These are phyloP conservation scores for Pseudozyma hubeiensis DNA, from an alignment of 1,284 basidiomycete species.

Conservation along the genomic window DNA sequence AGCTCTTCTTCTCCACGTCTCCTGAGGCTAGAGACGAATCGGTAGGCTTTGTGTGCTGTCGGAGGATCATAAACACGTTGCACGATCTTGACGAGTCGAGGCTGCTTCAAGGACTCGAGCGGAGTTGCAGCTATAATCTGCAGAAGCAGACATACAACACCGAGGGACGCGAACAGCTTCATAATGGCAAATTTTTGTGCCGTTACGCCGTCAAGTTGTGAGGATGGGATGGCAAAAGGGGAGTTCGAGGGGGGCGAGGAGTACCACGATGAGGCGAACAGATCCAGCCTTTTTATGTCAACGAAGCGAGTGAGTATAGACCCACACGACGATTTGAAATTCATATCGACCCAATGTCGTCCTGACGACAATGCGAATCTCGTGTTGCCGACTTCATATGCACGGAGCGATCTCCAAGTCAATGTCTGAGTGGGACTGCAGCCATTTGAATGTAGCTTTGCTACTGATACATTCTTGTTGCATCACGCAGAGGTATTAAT, in stretches of 20 bases:
- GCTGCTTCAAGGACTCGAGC: not conserved
- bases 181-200: conserved; percentile 2
- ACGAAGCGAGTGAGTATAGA: too few relatives aligned
- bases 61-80: not conserved
- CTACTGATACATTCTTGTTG: too few relatives aligned
- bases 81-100: conserved; percentile 17
- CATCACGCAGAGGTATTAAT: too few relatives aligned
- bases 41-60: not conserved
- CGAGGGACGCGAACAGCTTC: conserved; percentile 18
- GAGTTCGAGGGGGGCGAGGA: not conserved
- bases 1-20: not conserved
- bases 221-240: not conserved
- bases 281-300: not conserved
- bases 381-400: too few relatives aligned
- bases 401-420: too few relatives aligned
- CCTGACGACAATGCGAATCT: not conserved
- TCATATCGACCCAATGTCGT: conserved; percentile 13
- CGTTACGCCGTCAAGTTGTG: too few relatives aligned
- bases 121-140: conserved; percentile 20
- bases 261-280: not conserved
- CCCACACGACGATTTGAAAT: not conserved
- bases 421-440: too few relatives aligned
- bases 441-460: too few relatives aligned
- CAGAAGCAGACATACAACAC: not conserved
- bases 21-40: conserved; percentile 1